Evolutionary conservation across 2,329 filamentous ascomycete genomes (phyloP).

Genomic region (Calonectria pteridis): DNA sequence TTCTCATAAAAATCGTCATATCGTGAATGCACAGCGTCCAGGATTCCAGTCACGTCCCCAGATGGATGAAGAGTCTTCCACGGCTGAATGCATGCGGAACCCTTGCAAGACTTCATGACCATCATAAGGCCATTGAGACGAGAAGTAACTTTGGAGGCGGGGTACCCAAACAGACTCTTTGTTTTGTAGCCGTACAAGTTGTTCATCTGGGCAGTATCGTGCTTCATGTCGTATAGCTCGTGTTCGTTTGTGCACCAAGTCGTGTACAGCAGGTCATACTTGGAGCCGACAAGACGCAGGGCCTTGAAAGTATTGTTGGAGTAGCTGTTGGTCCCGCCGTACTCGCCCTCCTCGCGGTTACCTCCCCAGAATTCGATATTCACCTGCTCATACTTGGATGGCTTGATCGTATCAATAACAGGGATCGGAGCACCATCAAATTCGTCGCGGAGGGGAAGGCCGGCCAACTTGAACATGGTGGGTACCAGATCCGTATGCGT

Average conservation of each 20-base stretch:
- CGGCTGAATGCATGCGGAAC: not conserved
- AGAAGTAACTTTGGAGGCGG: slow-evolving; percentile 50
- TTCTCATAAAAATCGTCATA: not conserved
- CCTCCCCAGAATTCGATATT: slow-evolving; percentile 15
- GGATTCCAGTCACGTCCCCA: not conserved
- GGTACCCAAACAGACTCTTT: not conserved
- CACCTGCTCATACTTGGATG: not conserved
- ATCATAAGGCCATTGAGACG: not conserved
- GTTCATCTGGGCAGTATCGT: not conserved
- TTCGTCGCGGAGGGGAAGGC: slow-evolving; percentile 53
- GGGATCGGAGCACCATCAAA: slow-evolving; percentile 66
- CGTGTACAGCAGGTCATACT: slow-evolving; percentile 67
- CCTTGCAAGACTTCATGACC: slow-evolving; percentile 12
- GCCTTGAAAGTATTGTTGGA: slow-evolving; percentile 67
- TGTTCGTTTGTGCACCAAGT: slow-evolving; percentile 66
- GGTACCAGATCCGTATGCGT: slow-evolving; percentile 68
- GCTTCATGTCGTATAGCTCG: slow-evolving; percentile 63
- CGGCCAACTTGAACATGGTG: slow-evolving; percentile 60
- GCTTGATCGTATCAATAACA: slow-evolving; percentile 26
- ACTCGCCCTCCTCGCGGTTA: not conserved
- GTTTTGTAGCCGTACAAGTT: not conserved
- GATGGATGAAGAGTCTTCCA: not conserved
- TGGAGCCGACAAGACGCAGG: slow-evolving; percentile 58
- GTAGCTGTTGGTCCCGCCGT: not conserved
- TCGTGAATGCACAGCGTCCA: not conserved